Evolutionary conservation across 2,329 filamentous ascomycete genomes (phyloP).

Genomic region (Diaporthe citriasiana): DNA sequence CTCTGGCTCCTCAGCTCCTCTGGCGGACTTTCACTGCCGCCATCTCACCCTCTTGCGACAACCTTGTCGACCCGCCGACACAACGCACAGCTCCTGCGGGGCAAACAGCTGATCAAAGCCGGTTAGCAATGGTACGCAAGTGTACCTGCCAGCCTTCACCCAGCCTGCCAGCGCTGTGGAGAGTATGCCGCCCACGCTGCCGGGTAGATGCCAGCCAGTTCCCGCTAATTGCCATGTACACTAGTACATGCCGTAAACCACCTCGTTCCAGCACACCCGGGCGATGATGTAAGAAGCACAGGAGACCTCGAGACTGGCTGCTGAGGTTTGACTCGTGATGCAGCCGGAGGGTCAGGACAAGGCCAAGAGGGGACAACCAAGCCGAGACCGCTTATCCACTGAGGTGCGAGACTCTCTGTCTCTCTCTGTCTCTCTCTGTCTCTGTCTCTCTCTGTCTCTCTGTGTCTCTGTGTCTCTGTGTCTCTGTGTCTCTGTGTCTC

Average conservation of each 20-base stretch:
- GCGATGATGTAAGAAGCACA: slow-evolving; percentile 21
- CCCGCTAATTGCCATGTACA: neutral
- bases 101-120: slow-evolving; percentile 6
- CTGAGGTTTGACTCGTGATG: slow-evolving; percentile 9
- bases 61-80: slow-evolving; percentile 4
- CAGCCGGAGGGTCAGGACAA: neutral
- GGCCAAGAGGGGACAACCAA: slow-evolving; percentile 6
- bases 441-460: neutral
- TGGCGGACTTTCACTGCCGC: neutral
- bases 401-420: neutral
- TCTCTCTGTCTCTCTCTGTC: neutral
- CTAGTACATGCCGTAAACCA: neutral
- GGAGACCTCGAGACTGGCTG: slow-evolving; percentile 6
- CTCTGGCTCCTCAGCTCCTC: neutral
- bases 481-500: neutral
- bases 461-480: neutral
- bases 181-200: slow-evolving; percentile 4
- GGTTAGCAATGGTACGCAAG: slow-evolving; percentile 1
- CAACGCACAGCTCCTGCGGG: slow-evolving; percentile 20
- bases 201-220: slow-evolving; percentile 28
- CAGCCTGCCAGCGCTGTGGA: slow-evolving; percentile 16
- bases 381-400: slow-evolving; percentile 3
- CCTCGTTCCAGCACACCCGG: slow-evolving; percentile 17
- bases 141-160: slow-evolving; percentile 1
- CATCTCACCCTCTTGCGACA: slow-evolving; percentile 1